phyloP scores from a whole-genome alignment of 257 asterid genomes.

The Solanum chaucha region DNA sequence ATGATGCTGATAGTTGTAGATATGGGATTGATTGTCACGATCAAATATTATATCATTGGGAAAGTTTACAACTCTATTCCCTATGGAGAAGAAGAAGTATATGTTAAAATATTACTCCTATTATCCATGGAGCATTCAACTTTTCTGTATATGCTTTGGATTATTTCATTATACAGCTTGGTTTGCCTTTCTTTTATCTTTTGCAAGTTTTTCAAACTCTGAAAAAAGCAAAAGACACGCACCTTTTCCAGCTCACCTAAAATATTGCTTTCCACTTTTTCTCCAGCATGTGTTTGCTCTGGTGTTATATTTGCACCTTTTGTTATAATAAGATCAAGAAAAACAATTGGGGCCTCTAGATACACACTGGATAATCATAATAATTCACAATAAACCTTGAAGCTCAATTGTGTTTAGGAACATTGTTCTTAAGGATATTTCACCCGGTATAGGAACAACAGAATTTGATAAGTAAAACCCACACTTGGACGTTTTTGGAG shows the following conservation, averaged over 20 bases:
- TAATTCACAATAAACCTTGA: not conserved
- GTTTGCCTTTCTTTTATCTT: not conserved
- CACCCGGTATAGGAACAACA: not conserved
- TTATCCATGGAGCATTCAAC: not conserved
- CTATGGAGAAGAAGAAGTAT: conserved; percentile 14
- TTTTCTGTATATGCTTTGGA: conserved; percentile 9
- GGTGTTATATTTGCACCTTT: not conserved
- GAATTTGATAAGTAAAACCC: not conserved
- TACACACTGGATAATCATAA: not conserved
- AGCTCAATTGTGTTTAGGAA: not conserved
- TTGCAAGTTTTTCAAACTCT: not conserved
- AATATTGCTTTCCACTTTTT: not conserved
- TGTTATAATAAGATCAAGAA: conserved; percentile 16
- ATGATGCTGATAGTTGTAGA: conserved; percentile 48
- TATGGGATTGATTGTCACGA: conserved; percentile 25
- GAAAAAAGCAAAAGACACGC: not conserved
- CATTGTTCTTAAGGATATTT: not conserved
- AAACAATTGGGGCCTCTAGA: not conserved
- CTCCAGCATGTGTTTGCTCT: conserved; percentile 3
- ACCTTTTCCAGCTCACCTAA: not conserved
- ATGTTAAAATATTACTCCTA: conserved; percentile 10
- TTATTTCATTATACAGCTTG: not conserved
- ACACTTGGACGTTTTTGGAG: not conserved
- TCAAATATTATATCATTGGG: not conserved
- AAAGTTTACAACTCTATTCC: conserved; percentile 2